A percentile compares a stretch with the other conserved stretches of the same genome.
Evolutionary conservation across 1,139 yeast species (phyloP).

Genomic region (Lizanozyma gosingica): DNA sequence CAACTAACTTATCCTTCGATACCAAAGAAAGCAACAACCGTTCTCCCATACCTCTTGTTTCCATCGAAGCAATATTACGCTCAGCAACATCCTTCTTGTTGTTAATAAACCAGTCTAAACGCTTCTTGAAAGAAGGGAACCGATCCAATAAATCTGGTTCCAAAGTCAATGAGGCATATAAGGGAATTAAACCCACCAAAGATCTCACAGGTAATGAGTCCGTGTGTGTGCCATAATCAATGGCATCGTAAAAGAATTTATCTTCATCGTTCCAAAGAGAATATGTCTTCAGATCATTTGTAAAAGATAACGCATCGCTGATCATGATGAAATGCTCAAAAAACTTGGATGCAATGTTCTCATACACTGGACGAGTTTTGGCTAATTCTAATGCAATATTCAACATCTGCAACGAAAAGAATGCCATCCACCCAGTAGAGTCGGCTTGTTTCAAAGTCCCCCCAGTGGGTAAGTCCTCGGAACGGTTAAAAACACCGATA

Average conservation of each 20-base stretch:
- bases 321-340: constrained; percentile 89
- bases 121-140: constrained; percentile 78
- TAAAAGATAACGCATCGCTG: constrained; percentile 91
- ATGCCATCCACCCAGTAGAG: constrained; percentile 98
- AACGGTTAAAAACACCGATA: constrained; percentile 88
- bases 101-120: constrained; percentile 80
- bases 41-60: constrained; percentile 78
- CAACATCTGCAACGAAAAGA: constrained; percentile 84
- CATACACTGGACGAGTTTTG: constrained; percentile 79
- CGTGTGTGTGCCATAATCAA: constrained; percentile 69
- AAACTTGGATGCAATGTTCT: constrained; percentile 90
- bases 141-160: constrained; percentile 77
- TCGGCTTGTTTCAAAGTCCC: constrained; percentile 92
- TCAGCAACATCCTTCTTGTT: constrained; percentile 68
- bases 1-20: constrained; percentile 67
- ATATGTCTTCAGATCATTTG: constrained; percentile 40
- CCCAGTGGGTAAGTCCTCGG: constrained; percentile 92
- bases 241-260: constrained; percentile 86
- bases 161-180: constrained; percentile 83
- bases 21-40: constrained; percentile 77
- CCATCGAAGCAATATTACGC: constrained; percentile 87
- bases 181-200: constrained; percentile 85
- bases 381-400: constrained; percentile 90
- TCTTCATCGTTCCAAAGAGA: constrained; percentile 90
- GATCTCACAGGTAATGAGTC: constrained; percentile 82